Base-by-base conservation (phyloP, 768 basidiomycete genomes). In the Boletus tomentosulus region DNA sequence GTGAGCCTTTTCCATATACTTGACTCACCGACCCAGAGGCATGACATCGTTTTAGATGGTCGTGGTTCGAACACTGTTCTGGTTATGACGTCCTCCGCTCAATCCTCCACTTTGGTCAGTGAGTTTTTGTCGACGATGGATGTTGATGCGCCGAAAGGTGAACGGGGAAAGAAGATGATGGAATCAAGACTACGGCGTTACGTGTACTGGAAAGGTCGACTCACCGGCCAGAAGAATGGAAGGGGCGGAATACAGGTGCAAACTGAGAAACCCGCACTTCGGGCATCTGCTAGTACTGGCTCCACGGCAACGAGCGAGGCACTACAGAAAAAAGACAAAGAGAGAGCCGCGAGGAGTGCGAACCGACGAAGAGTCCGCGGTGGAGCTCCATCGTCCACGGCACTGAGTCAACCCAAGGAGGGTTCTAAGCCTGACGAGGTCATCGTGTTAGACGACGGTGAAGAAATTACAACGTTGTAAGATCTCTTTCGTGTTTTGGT, bases 41-140 rank as follows among this genome's bases (percentile, higher is more conserved):
- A 22, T 5, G 44, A 10, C 39, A 13, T 13, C 13, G n/a, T 48
- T 48, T 25, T 37, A 63, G 77, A 64, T 5, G 60, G 64, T 12
- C 78, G 78, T 3, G 87, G 86, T 3, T 81, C 80, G 19, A 87
- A 98, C 60, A 83, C 82, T 2, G 80, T 95, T 9, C 81, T 98
- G 28, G 76, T 98, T 52, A 96, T 99, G 94, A 83, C 87, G 3
- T 84, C 86, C 1, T 92, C 93, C 0, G 78, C 85, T 16, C 78
- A 84, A 34, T 88, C 88, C 0, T 87, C 86, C 61, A 77, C 77
- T 19, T 78, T 89, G 42, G 73, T 98, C 22, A 83, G 83, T 2
- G 87, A 94, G 56, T 98, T 90, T 70, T 78, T 98, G 7, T 80
- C 85, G 0, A 47, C 51, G 34, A 82, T 88, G 75, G 76, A 89